Evolutionary conservation across 108 stramenopile genomes (phyloP).

Genomic region (Cyclotella cryptica): DNA sequence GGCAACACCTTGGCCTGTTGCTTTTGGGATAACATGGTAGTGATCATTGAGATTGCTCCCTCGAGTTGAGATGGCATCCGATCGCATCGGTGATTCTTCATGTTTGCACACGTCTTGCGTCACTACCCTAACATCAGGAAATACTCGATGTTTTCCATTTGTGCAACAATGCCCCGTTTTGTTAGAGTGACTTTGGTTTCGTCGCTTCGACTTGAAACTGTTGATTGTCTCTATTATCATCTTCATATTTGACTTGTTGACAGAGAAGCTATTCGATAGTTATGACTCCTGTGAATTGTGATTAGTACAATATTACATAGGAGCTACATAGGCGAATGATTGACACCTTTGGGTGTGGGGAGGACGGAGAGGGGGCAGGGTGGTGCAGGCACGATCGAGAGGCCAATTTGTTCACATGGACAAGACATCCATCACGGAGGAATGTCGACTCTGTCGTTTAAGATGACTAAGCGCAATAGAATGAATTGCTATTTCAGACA

Average conservation of each 20-base stretch:
- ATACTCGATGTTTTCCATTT: background rate
- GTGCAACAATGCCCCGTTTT: background rate
- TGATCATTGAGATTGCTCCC: background rate
- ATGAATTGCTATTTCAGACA: too few species aligned
- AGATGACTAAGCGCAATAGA: too few species aligned
- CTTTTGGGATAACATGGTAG: background rate
- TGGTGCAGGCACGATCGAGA: too few species aligned
- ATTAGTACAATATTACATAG: too few species aligned
- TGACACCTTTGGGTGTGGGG: too few species aligned
- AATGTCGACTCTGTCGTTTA: too few species aligned
- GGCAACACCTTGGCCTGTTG: background rate
- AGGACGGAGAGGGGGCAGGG: too few species aligned
- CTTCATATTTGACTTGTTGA: background rate
- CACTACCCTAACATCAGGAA: background rate
- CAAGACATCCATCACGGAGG: too few species aligned
- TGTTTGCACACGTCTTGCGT: background rate
- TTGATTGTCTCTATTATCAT: slow-evolving; percentile 3
- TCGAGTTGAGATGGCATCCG: background rate
- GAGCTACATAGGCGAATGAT: too few species aligned
- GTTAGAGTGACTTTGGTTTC: background rate
- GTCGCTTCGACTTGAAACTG: background rate
- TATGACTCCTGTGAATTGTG: too few species aligned
- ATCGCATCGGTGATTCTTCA: too few species aligned
- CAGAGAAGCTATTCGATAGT: background rate
- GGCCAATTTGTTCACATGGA: too few species aligned